A percentile compares a stretch with the other conserved stretches of the same genome.
Conservation (phyloP, 805 yeast genomes). For the Metschnikowia lachancei region DNA sequence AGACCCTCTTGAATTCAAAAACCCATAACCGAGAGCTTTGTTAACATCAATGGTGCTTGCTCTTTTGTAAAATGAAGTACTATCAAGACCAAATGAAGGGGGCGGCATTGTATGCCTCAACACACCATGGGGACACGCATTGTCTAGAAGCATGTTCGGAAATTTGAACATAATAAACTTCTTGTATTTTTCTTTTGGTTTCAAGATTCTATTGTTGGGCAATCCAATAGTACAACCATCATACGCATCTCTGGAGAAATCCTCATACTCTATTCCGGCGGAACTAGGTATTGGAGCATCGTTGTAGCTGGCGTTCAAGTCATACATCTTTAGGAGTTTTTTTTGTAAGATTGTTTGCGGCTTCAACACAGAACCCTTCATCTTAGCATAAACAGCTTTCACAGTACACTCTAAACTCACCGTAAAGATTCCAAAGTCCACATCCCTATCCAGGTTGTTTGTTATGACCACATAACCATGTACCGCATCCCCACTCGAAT, state of each 20-base stretch:
- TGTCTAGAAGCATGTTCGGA: slow-evolving; percentile 53
- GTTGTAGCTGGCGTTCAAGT: slow-evolving; percentile 55
- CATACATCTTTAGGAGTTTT: slow-evolving; percentile 58
- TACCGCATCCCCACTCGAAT: slow-evolving; percentile 41
- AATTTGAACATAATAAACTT: slow-evolving; percentile 59
- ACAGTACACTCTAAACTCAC: slow-evolving; percentile 34
- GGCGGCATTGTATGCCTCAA: slow-evolving; percentile 42
- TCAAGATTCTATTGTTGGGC: slow-evolving; percentile 46
- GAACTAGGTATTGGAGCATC: slow-evolving; percentile 49
- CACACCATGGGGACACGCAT: slow-evolving; percentile 46
- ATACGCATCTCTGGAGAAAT: slow-evolving; percentile 40
- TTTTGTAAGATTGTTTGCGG: slow-evolving; percentile 39
- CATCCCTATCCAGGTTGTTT: slow-evolving; percentile 44
- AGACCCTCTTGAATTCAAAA: slow-evolving; percentile 46
- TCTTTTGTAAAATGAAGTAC: slow-evolving; percentile 34
- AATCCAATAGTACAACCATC: slow-evolving; percentile 53
- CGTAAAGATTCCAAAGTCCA: slow-evolving; percentile 44
- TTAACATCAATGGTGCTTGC: slow-evolving; percentile 36
- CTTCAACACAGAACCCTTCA: slow-evolving; percentile 21
- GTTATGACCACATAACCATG: slow-evolving; percentile 47
- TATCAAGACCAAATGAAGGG: slow-evolving; percentile 42
- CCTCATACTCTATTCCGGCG: slow-evolving; percentile 47
- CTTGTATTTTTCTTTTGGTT: slow-evolving; percentile 50
- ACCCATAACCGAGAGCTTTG: slow-evolving; percentile 54
- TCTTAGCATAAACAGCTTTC: slow-evolving; percentile 27